A percentile compares a stretch with the other conserved stretches of the same genome.
These are phyloP conservation scores for Crucihimalaya himalaica DNA, from an alignment of 345 rosid genomes.

Conservation along the genomic window DNA sequence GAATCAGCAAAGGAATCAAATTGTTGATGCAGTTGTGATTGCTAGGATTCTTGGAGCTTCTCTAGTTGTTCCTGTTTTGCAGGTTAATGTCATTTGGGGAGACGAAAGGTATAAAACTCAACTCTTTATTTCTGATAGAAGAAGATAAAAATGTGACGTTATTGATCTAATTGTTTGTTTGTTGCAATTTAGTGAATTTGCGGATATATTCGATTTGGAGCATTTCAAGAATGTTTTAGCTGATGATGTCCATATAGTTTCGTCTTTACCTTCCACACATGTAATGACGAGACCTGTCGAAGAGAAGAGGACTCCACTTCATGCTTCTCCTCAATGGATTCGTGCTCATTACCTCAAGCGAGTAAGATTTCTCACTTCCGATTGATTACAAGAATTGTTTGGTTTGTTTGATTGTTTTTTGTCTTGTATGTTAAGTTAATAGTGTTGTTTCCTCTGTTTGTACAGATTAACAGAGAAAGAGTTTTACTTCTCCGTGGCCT, in stretches of 20 bases:
- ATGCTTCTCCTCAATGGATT: slow-evolving; percentile 92
- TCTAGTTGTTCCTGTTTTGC: slow-evolving; percentile 90
- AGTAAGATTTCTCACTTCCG: no score
- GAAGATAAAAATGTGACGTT: background rate
- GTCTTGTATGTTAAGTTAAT: slow-evolving; percentile 5
- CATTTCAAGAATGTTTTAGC: slow-evolving; percentile 87
- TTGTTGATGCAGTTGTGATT: slow-evolving; percentile 95
- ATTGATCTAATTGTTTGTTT: slow-evolving; percentile 21
- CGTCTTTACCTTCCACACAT: slow-evolving; percentile 93
- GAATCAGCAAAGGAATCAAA: slow-evolving; percentile 98
- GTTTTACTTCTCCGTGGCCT: slow-evolving; percentile 90
- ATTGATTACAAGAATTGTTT: background rate
- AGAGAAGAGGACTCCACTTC: slow-evolving; percentile 88
- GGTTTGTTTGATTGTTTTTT: background rate
- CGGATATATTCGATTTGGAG: slow-evolving; percentile 94
- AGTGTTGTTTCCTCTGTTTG: slow-evolving; percentile 22
- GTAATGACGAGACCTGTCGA: slow-evolving; percentile 92
- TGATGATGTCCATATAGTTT: slow-evolving; percentile 81
- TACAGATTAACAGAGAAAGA: slow-evolving; percentile 87
- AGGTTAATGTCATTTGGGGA: slow-evolving; percentile 98
- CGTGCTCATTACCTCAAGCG: slow-evolving; percentile 85
- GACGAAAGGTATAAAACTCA: slow-evolving; percentile 78
- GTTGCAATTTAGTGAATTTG: slow-evolving; percentile 68
- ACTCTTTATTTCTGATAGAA: background rate
- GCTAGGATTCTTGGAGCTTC: slow-evolving; percentile 98